These are phyloP conservation scores for Tylopilus vinaceipallidus DNA, from an alignment of 768 basidiomycete species.

Conservation along the genomic window DNA sequence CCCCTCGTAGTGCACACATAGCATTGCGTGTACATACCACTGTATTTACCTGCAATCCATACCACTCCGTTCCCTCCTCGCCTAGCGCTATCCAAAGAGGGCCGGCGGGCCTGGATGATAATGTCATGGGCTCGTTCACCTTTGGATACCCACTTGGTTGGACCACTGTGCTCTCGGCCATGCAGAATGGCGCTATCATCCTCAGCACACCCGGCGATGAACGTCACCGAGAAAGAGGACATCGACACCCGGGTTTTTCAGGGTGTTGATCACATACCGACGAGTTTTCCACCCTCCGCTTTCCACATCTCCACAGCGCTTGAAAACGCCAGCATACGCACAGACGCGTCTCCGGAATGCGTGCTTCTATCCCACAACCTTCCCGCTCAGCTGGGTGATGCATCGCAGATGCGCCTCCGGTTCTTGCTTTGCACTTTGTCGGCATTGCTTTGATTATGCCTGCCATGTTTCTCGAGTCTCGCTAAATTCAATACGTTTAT, in stretches of 20 bases:
- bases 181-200: constrained; percentile 75
- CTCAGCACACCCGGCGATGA: constrained; percentile 84
- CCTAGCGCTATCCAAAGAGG: too few relatives aligned
- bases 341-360: constrained; percentile 70
- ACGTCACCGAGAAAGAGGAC: constrained; percentile 45
- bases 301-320: constrained; percentile 77
- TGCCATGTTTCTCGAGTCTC: constrained; percentile 5
- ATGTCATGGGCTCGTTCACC: too few relatives aligned
- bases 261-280: constrained; percentile 47
- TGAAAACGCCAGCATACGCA: constrained; percentile 68
- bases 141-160: too few relatives aligned
- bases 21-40: too few relatives aligned
- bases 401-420: not conserved
- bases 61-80: too few relatives aligned
- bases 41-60: too few relatives aligned
- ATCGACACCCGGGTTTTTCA: not conserved
- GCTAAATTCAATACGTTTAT: constrained; percentile 8
- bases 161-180: constrained; percentile 69
- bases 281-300: constrained; percentile 67
- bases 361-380: too few relatives aligned
- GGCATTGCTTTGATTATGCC: constrained; percentile 6
- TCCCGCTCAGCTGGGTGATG: not conserved
- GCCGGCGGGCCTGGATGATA: too few relatives aligned
- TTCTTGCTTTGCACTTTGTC: not conserved
- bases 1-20: too few relatives aligned